phyloP scores from a whole-genome alignment of 345 rosid species.

The Angophora floribunda region DNA sequence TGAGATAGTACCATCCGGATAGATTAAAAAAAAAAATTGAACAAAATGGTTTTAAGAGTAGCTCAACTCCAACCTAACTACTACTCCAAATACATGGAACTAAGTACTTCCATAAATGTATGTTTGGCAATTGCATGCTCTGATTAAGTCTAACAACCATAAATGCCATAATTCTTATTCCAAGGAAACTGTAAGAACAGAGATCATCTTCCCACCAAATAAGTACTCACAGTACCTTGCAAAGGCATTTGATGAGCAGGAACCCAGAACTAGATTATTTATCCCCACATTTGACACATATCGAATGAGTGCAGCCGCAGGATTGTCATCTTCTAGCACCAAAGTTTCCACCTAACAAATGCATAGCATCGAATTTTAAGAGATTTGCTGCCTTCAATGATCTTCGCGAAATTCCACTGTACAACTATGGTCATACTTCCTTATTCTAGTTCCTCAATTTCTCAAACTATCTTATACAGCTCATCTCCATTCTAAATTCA shows the following conservation, averaged over 20 bases:
- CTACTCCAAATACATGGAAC: background rate
- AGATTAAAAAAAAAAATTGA: background rate
- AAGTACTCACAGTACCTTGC: constrained; percentile 30
- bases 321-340: constrained; percentile 62
- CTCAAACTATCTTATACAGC: background rate
- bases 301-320: constrained; percentile 51
- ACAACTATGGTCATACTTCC: background rate
- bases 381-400: background rate
- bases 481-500: background rate
- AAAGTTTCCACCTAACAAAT: constrained; percentile 53
- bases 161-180: background rate
- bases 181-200: background rate
- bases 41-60: background rate
- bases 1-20: background rate
- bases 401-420: background rate
- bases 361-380: background rate
- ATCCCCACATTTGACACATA: constrained; percentile 37
- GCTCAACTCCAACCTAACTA: background rate
- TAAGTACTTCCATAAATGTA: background rate
- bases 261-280: constrained; percentile 59
- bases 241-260: constrained; percentile 41
- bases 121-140: background rate
- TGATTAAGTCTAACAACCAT: background rate
- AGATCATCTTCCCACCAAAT: background rate
- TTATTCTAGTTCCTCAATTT: background rate